Evolutionary conservation across 2,329 filamentous ascomycete genomes (phyloP), one percentile per base, ranked within the genome.

Genomic region (Chalaropsis ovoidea): DNA sequence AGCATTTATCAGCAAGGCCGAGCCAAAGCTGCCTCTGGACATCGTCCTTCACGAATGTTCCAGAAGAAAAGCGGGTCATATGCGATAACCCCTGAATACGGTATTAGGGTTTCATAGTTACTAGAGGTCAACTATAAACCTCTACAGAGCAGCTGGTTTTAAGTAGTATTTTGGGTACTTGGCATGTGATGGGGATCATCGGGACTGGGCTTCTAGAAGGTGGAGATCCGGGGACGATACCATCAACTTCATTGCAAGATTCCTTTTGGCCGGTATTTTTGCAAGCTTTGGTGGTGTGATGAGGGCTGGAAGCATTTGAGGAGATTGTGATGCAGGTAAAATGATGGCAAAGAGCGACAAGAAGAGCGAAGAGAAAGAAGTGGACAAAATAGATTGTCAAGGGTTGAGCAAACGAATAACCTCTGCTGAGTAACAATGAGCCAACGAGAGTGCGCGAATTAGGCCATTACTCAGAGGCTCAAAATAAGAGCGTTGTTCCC

Each of bases 151-250:
- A 13, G 19, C 52, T 39, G 13, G 52, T 35, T 56, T 56, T 31
- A 56, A 56, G 52, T 56, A 13, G 49, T 42, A 31, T 17, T 39
- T 39, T 58, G 24, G 31, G 17, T 39, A 17, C 24, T n/a, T 42
- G 67, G 19, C 65, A 68, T 69, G 52, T 52, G 66, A 24, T 24
- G 39, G 22, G 27, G 43, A 56, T 63, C 22, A 31, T n/a, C 54
- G 8, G 64, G 22, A 24, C 47, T 35, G 35, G 56, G 35, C 60
- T 62, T 61, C 49, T 39, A 19, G 27, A 45, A 31, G 60, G 15
- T 22, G 60, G 42, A 22, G 15, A 24, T 17, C 8, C 47, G 8
- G 22, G 60, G 52, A 56, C 24, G 47, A 52, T 24, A 52, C 19
- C 19, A 52, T 22, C 47, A 24, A 52, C 19, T 19, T 49, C 47